Base-by-base conservation (phyloP, 352 stramenopile genomes). In the Thalassiosira ordinaria region DNA sequence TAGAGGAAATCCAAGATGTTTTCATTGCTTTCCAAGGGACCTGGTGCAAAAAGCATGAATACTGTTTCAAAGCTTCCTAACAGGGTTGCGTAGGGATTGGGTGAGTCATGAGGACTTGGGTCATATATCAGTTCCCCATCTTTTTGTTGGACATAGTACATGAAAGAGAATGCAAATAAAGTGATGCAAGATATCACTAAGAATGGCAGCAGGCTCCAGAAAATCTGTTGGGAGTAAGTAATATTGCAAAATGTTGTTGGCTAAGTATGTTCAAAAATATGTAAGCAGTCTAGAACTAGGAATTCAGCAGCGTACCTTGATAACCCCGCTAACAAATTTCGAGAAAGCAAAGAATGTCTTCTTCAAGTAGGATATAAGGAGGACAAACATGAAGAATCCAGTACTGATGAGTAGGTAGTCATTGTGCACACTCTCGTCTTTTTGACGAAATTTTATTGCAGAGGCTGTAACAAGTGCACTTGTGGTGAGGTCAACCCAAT, bases 261-360 rank as follows among this genome's bases (percentile, higher is more conserved):
- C 44, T 18, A 18, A 20, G 39, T n/a, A 53, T 53, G 7, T 5
- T 27, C n/a, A 27, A 53, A 53, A 41, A 11, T 11, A 13, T 5
- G 33, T 11, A 5, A 41, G 33, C 33, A 56, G 53, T n/a, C n/a
- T n/a, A n/a, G n/a, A n/a, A n/a, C n/a, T n/a, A n/a, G n/a, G n/a
- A n/a, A n/a, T n/a, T n/a, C n/a, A n/a, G n/a, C n/a, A 39, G 29
- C 18, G 35, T 24, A 62, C 53, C 27, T 73, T 73, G 29, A 64
- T 55, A 44, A 73, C 2, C 6, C 64, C 64, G 1, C 14, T 55
- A 11, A 52, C 64, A 57, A 73, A 73, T 20, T 51, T 39, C 2
- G 51, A 33, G 20, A 73, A 73, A n/a, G 47, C 31, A 3, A 73
- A 64, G 64, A 73, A 73, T 35, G 49, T 64, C 24, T 61, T 64